Evolutionary conservation across 768 basidiomycete genomes (phyloP).

Genomic region (Krasilnikovozyma curviuscula): DNA sequence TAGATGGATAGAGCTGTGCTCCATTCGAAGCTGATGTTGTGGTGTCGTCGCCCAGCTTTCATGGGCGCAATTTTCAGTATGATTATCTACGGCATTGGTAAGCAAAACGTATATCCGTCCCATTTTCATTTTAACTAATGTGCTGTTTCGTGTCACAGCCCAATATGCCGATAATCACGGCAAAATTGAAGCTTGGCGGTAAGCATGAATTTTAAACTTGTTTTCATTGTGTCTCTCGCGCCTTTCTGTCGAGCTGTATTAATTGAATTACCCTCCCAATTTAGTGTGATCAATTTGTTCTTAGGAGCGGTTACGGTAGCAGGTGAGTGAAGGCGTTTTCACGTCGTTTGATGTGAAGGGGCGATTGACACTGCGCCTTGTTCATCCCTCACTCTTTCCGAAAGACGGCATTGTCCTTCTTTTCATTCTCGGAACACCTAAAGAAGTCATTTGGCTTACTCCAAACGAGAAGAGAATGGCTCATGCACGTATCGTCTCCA

Average conservation of each 20-base stretch:
- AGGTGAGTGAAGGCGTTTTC: too few species aligned
- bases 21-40: neutral
- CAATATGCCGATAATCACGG: neutral
- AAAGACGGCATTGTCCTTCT: neutral
- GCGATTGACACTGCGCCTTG: too few species aligned
- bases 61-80: neutral
- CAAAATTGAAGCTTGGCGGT: neutral
- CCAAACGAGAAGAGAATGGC: neutral
- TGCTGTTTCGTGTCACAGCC: too few species aligned
- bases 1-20: too few species aligned
- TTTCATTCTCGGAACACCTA: neutral
- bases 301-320: neutral
- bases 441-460: neutral
- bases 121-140: too few species aligned
- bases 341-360: too few species aligned
- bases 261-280: too few species aligned
- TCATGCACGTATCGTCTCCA: neutral
- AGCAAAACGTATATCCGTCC: too few species aligned
- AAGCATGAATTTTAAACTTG: too few species aligned
- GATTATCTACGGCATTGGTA: neutral
- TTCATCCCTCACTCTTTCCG: too few species aligned
- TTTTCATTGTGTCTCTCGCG: too few species aligned
- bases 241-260: too few species aligned
- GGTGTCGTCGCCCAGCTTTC: neutral
- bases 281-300: constrained; percentile 1